A percentile compares a stretch with the other conserved stretches of the same genome.
Evolutionary conservation across 176 grass and related monocot genomes (phyloP).

Genomic region (Bromus sterilis): DNA sequence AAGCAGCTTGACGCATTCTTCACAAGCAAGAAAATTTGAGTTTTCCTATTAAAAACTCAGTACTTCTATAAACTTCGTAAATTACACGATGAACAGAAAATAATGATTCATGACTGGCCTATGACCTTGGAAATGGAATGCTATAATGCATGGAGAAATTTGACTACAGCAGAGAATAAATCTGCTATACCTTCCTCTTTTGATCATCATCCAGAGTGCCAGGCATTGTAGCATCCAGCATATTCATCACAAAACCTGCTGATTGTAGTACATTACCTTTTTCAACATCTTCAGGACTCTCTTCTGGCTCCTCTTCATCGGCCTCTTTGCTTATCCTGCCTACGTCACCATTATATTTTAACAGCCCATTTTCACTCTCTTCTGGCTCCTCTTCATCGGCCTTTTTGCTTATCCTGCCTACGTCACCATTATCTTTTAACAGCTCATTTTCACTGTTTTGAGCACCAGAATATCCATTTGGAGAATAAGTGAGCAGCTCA

Average conservation of each 20-base stretch:
- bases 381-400: constrained; percentile 23
- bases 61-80: background rate
- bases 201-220: constrained; percentile 66
- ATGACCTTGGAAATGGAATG: background rate
- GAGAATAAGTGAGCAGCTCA: constrained; percentile 49
- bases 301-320: constrained; percentile 29
- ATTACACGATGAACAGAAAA: background rate
- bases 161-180: background rate
- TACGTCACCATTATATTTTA: constrained; percentile 18
- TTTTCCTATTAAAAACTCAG: background rate
- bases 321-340: constrained; percentile 9
- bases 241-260: constrained; percentile 74
- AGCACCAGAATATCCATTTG: constrained; percentile 35
- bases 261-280: constrained; percentile 67
- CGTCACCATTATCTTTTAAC: constrained; percentile 20
- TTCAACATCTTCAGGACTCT: constrained; percentile 46
- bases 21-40: background rate
- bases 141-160: background rate
- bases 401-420: constrained; percentile 10
- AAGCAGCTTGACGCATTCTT: constrained; percentile 2
- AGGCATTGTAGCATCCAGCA: constrained; percentile 93
- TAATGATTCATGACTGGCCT: background rate
- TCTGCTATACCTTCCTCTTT: constrained; percentile 62
- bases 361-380: too few relatives aligned
- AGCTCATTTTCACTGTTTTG: constrained; percentile 29